phyloP scores from a whole-genome alignment of 768 basidiomycete species.

The Boletellus sp. region DNA sequence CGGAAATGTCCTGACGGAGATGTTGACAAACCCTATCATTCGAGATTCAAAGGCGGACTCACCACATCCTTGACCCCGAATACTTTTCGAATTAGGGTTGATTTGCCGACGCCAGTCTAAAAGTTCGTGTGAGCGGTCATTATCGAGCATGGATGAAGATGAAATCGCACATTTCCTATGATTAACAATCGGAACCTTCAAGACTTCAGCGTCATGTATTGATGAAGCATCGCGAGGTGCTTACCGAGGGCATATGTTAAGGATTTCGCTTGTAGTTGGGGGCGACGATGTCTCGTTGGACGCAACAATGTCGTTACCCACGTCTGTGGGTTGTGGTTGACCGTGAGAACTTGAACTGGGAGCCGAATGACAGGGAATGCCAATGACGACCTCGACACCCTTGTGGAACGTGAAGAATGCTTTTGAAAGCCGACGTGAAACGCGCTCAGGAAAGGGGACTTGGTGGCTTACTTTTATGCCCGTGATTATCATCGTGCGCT shows the following conservation, averaged over 20 bases:
- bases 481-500: not conserved
- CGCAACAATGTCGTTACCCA: no score
- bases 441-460: not conserved
- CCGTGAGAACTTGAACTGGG: not conserved
- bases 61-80: conserved; percentile 1
- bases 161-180: not conserved
- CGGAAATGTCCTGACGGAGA: not conserved
- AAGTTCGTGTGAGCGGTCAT: not conserved
- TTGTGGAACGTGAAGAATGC: not conserved
- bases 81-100: not conserved
- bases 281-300: no score
- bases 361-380: not conserved
- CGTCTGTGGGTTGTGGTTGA: no score
- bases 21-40: not conserved
- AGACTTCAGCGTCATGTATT: not conserved
- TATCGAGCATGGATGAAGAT: not conserved
- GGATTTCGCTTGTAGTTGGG: not conserved
- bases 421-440: not conserved
- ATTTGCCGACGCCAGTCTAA: not conserved
- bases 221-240: not conserved
- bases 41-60: not conserved
- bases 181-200: not conserved
- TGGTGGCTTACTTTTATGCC: not conserved
- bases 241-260: conserved; percentile 1
- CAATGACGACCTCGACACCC: not conserved